phyloP scores from a whole-genome alignment of 495 filamentous ascomycete species.

The Recurvomyces mirabilis region DNA sequence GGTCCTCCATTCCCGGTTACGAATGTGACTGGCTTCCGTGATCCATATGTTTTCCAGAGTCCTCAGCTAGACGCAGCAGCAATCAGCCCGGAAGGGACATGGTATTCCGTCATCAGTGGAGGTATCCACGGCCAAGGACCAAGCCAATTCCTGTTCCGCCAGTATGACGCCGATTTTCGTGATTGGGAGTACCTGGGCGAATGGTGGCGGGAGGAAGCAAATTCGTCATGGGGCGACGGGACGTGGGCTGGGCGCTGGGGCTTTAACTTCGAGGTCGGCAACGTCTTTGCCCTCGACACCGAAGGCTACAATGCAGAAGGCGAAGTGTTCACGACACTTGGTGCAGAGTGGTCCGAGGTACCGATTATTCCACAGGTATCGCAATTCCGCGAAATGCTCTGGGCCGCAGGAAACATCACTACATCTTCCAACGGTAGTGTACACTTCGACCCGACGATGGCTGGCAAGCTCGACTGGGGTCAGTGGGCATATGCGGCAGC shows the following conservation, averaged over 20 bases:
- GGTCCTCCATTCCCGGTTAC: background rate
- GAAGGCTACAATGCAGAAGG: background rate
- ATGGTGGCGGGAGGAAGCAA: background rate
- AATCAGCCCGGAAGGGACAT: background rate
- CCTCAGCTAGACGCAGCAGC: background rate
- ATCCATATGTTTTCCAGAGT: conserved; percentile 5
- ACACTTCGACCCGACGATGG: conserved; percentile 2
- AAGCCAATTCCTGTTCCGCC: background rate
- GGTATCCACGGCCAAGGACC: conserved; percentile 1
- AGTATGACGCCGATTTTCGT: background rate
- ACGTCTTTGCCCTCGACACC: background rate
- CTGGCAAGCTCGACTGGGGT: conserved; percentile 3
- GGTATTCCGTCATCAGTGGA: conserved; percentile 1
- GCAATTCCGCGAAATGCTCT: conserved; percentile 2
- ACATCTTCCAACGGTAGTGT: background rate
- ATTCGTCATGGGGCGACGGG: conserved; percentile 3
- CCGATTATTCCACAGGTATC: conserved; percentile 3
- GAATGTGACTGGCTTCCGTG: conserved; percentile 6
- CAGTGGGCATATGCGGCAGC: background rate
- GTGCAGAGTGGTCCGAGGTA: conserved; percentile 1
- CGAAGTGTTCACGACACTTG: background rate
- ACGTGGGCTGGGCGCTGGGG: conserved; percentile 5
- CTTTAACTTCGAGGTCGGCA: conserved; percentile 5
- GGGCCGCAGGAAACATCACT: background rate
- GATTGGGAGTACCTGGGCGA: conserved; percentile 1